A percentile compares a stretch with the other conserved stretches of the same genome.
phyloP scores from a whole-genome alignment of 2,329 filamentous ascomycete genomes.

The Ceratocystis cubensis region DNA sequence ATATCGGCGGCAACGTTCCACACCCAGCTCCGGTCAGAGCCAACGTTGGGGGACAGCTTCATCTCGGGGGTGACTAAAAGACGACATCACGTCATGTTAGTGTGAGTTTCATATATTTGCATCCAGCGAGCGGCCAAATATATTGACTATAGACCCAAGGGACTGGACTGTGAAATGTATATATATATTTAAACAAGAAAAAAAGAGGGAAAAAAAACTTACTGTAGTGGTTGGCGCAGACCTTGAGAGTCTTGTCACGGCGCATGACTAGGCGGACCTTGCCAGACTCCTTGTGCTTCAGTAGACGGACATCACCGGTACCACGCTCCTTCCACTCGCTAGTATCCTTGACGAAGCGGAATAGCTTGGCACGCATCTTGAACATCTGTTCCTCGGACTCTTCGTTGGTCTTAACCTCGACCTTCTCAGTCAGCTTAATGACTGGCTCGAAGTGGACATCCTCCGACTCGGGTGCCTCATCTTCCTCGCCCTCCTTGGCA shows the following conservation, averaged over 20 bases:
- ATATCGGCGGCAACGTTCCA: slow-evolving; percentile 98
- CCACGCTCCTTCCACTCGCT: slow-evolving; percentile 99
- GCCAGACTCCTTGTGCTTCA: slow-evolving; percentile 98
- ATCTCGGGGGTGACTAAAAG: slow-evolving; percentile 81
- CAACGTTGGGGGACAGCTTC: slow-evolving; percentile 96
- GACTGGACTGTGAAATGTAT: too few species aligned
- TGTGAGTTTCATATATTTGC: background rate
- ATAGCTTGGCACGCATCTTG: slow-evolving; percentile 99
- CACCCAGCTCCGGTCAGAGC: slow-evolving; percentile 96
- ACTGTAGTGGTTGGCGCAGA: slow-evolving; percentile 99
- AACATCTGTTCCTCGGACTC: slow-evolving; percentile 94
- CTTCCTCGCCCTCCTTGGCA: slow-evolving; percentile 44
- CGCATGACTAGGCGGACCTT: slow-evolving; percentile 98
- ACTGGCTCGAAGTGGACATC: slow-evolving; percentile 97
- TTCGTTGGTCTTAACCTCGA: slow-evolving; percentile 96
- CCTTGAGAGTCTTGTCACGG: slow-evolving; percentile 98
- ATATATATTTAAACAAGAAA: background rate
- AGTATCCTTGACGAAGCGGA: slow-evolving; percentile 86
- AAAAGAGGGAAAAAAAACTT: slow-evolving; percentile 32
- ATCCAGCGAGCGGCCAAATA: too few species aligned
- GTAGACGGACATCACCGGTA: slow-evolving; percentile 85
- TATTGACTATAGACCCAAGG: too few species aligned
- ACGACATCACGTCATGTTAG: background rate
- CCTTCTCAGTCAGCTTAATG: slow-evolving; percentile 88
- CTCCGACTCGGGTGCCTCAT: slow-evolving; percentile 72